A percentile compares a stretch with the other conserved stretches of the same genome.
phyloP scores from a whole-genome alignment of 495 filamentous ascomycete species.

The Penicillium manginii region DNA sequence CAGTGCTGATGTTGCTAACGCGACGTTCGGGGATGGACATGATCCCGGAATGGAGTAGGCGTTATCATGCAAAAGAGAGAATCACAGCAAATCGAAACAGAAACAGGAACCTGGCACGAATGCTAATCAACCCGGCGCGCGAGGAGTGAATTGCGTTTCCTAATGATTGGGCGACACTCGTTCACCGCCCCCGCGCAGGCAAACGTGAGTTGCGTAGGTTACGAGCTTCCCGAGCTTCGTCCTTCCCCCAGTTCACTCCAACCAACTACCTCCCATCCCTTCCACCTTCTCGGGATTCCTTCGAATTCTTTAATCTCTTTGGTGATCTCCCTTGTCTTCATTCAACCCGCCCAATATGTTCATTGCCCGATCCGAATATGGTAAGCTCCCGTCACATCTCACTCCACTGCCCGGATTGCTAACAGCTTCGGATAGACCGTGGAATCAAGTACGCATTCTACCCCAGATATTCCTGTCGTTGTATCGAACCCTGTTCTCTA shows the following conservation, averaged over 20 bases:
- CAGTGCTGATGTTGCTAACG: slow-evolving; percentile 48
- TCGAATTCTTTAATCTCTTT: slow-evolving; percentile 2
- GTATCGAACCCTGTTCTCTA: slow-evolving; percentile 22
- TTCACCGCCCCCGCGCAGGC: slow-evolving; percentile 42
- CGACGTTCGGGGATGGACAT: slow-evolving; percentile 54
- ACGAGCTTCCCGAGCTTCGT: slow-evolving; percentile 30
- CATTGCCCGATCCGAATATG: slow-evolving; percentile 99
- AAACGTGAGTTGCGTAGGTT: slow-evolving; percentile 44
- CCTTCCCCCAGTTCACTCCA: slow-evolving; percentile 13
- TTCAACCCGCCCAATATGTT: slow-evolving; percentile 73
- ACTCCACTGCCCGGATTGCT: slow-evolving; percentile 34
- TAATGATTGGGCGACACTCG: background rate
- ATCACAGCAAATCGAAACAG: slow-evolving; percentile 5
- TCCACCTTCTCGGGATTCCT: slow-evolving; percentile 12
- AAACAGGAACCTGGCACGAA: slow-evolving; percentile 14
- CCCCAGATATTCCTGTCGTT: background rate
- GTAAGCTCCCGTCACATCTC: slow-evolving; percentile 56
- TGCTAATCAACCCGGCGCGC: background rate
- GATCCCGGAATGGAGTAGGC: slow-evolving; percentile 23
- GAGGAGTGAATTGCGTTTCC: background rate
- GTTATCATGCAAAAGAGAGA: background rate
- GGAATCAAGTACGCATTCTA: slow-evolving; percentile 85
- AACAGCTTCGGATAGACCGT: slow-evolving; percentile 69
- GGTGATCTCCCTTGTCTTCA: slow-evolving; percentile 7
- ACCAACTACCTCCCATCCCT: background rate